Percentiles rank a stretch among this genome's conserved stretches.
phyloP scores from a whole-genome alignment of 2,329 filamentous ascomycete genomes.

The Intubia oerlemansii region DNA sequence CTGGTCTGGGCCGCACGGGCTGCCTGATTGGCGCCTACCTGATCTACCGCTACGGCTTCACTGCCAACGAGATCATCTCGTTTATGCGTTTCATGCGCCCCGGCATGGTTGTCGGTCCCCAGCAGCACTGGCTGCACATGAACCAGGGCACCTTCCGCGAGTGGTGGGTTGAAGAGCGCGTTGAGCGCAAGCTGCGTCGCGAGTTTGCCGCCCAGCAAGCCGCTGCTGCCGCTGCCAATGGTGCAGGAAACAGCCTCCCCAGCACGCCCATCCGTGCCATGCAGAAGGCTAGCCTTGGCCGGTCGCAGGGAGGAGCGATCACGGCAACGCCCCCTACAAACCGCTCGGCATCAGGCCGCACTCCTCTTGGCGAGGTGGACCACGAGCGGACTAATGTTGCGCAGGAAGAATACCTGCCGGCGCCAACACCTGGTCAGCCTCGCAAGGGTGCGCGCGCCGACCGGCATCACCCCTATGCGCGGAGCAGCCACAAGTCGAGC shows the following conservation, averaged over 20 bases:
- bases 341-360: conserved; percentile 49
- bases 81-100: conserved; percentile 99
- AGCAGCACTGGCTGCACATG: conserved; percentile 96
- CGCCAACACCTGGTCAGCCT: conserved; percentile 87
- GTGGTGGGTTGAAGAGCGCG: conserved; percentile 87
- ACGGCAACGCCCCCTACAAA: conserved; percentile 64
- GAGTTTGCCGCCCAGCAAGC: conserved; percentile 26
- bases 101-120: conserved; percentile 95
- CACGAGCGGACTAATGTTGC: conserved; percentile 49
- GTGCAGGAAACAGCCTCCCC: conserved; percentile 14
- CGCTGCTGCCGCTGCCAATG: conserved; percentile 13
- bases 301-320: too few relatives aligned
- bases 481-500: conserved; percentile 25
- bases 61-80: conserved; percentile 88
- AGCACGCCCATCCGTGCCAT: conserved; percentile 40
- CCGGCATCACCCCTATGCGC: conserved; percentile 47
- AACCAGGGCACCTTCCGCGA: conserved; percentile 96
- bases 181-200: conserved; percentile 44
- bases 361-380: conserved; percentile 86
- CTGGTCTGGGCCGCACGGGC: conserved; percentile 81
- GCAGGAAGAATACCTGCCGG: conserved; percentile 83
- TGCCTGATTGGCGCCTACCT: conserved; percentile 94
- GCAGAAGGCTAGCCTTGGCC: conserved; percentile 34
- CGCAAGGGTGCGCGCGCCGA: conserved; percentile 66
- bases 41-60: conserved; percentile 94